phyloP scores from a whole-genome alignment of 1,284 basidiomycete genomes.

The Puccinia coronata region DNA sequence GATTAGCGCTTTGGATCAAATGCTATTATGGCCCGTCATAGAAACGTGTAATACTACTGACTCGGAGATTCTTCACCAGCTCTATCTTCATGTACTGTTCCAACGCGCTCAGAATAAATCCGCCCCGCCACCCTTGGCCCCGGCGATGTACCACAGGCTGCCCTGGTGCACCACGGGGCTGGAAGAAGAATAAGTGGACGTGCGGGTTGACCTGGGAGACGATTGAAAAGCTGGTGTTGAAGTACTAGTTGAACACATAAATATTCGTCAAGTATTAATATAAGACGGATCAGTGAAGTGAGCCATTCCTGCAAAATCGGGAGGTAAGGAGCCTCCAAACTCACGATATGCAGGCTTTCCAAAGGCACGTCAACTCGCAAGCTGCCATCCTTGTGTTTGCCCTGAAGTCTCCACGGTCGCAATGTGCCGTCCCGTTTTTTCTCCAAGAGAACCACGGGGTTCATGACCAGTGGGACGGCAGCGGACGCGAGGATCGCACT shows the following conservation, averaged over 20 bases:
- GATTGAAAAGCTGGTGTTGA: constrained; percentile 84
- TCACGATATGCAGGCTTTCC: constrained; percentile 82
- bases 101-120: constrained; percentile 77
- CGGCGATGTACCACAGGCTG: constrained; percentile 66
- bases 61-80: constrained; percentile 91
- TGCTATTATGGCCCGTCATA: not conserved
- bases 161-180: constrained; percentile 87
- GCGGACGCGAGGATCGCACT: constrained; percentile 72
- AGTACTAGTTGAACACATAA: constrained; percentile 51
- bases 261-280: too few relatives aligned
- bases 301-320: not conserved
- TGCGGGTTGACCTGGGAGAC: constrained; percentile 97
- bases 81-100: constrained; percentile 94
- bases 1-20: not conserved
- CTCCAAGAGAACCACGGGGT: constrained; percentile 70
- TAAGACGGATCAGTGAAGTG: too few relatives aligned
- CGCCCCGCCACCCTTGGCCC: constrained; percentile 76
- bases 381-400: constrained; percentile 69
- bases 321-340: too few relatives aligned
- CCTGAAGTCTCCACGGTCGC: constrained; percentile 65
- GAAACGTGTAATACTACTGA: constrained; percentile 55
- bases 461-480: constrained; percentile 79
- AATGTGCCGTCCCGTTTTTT: constrained; percentile 80
- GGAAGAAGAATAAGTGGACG: constrained; percentile 97
- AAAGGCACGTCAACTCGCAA: constrained; percentile 90